Conservation (phyloP, 768 basidiomycete genomes). For the Collybiopsis luxurians region DNA sequence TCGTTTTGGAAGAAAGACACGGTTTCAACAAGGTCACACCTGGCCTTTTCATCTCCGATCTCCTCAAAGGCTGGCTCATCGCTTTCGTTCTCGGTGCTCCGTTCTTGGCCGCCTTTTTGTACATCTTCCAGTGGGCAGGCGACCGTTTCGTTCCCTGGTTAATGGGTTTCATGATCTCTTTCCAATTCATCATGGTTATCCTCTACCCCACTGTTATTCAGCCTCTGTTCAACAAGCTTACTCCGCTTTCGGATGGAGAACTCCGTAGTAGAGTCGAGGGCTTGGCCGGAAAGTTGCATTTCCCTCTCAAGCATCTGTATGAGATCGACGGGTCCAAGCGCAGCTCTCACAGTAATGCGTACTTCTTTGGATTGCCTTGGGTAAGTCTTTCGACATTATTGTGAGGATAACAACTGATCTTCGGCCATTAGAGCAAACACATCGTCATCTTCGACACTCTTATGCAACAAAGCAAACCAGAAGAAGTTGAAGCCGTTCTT, state of each 20-base stretch:
- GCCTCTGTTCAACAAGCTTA: slow-evolving; percentile 96
- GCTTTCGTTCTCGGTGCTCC: slow-evolving; percentile 76
- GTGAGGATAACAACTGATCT: background rate
- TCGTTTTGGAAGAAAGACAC: slow-evolving; percentile 91
- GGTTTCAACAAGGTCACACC: slow-evolving; percentile 96
- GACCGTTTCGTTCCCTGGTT: slow-evolving; percentile 91
- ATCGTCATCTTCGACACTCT: slow-evolving; percentile 98
- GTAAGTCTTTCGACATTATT: slow-evolving; percentile 34
- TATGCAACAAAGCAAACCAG: slow-evolving; percentile 85
- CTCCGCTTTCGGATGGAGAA: slow-evolving; percentile 76
- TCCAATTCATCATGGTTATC: slow-evolving; percentile 84
- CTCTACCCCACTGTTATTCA: slow-evolving; percentile 87
- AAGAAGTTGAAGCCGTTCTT: slow-evolving; percentile 96
- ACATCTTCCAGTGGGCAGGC: slow-evolving; percentile 91
- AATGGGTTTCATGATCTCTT: slow-evolving; percentile 86
- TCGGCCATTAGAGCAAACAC: slow-evolving; percentile 67
- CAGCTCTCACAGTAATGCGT: slow-evolving; percentile 95
- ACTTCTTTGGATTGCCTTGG: slow-evolving; percentile 97
- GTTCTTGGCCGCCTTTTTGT: slow-evolving; percentile 83
- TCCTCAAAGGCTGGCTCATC: slow-evolving; percentile 77
- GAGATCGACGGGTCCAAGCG: slow-evolving; percentile 98
- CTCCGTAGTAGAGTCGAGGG: slow-evolving; percentile 74
- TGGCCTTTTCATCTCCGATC: slow-evolving; percentile 70
- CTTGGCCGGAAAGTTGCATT: slow-evolving; percentile 78
- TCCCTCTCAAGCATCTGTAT: slow-evolving; percentile 92